Evolutionary conservation across 2,329 filamentous ascomycete species (phyloP), one percentile per base, ranked within the genome.

Genomic region (Paecilomyces dactylethromorphus): DNA sequence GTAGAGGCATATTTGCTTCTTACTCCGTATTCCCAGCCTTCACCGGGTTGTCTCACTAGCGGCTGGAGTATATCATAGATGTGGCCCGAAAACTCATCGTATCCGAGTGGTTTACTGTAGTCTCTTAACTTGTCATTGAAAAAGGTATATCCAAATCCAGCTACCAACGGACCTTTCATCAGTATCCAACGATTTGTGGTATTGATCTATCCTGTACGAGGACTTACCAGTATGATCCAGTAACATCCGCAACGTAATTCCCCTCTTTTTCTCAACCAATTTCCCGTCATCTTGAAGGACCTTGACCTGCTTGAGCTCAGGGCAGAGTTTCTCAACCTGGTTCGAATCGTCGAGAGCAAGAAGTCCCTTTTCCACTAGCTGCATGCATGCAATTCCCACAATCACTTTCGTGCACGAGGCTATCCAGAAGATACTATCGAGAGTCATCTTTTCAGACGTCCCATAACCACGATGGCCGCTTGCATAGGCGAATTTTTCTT

Each of bases 11-110:
- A 8, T 18, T 15, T n/a, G 18, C 32, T 26, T 71, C 79, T 67
- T 71, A 82, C 80, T 1, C 81, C 81, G 24, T 88, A 87, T 58
- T 83, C 79, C 83, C 84, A 89, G 2, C 75, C 75, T 33, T 81
- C 78, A 0, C 86, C 86, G 0, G 87, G 86, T 62, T 89, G 84
- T 62, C 86, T 85, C 1, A 87, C 69, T 22, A 89, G 70, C 0
- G 85, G 82, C 61, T 75, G 68, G 53, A 79, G 65, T 55, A 87
- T 74, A 21, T 83, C 83, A 39, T 77, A 75, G n/a, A 78, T 65
- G 21, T 82, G 76, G 0, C 81, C 81, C 0, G 79, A 80, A 64
- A 87, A 84, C 65, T 87, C 85, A 58, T 87, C 82, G 3, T 80
- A 65, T 0, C 84, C 83, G 0, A 74, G 70, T 0, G 84, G 84